These are phyloP conservation scores for Monosporascus sp. DNA, from an alignment of 2,329 filamentous ascomycete species.

Conservation along the genomic window DNA sequence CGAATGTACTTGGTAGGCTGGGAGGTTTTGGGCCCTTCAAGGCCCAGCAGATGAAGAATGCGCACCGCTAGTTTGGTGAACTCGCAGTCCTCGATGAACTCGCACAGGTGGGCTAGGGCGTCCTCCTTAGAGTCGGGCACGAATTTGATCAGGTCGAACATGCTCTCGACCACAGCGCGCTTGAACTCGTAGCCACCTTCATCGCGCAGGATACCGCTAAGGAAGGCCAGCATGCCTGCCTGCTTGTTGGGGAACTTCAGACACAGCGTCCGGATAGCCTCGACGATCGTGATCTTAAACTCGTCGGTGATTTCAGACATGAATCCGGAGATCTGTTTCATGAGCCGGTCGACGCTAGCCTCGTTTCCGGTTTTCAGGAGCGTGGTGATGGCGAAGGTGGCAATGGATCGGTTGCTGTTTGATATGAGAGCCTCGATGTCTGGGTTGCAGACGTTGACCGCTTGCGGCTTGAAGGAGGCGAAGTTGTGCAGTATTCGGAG, in stretches of 20 bases:
- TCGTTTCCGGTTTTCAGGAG: conserved; percentile 98
- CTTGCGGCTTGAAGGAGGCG: conserved; percentile 90
- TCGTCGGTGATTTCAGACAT: conserved; percentile 99
- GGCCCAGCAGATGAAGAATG: conserved; percentile 87
- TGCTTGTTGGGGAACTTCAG: conserved; percentile 98
- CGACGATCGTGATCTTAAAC: conserved; percentile 99
- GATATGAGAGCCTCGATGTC: conserved; percentile 97
- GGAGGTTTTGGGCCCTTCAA: conserved; percentile 90
- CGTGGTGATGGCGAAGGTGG: conserved; percentile 96
- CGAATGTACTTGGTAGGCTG: conserved; percentile 98
- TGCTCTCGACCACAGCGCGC: conserved; percentile 94
- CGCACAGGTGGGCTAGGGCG: conserved; percentile 90
- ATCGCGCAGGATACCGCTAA: conserved; percentile 92
- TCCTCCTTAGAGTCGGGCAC: conserved; percentile 81
- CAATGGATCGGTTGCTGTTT: conserved; percentile 94
- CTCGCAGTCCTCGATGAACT: conserved; percentile 99
- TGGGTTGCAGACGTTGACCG: conserved; percentile 89
- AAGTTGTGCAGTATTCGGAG: conserved; percentile 96
- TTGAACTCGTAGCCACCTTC: conserved; percentile 99
- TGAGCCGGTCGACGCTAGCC: conserved; percentile 89
- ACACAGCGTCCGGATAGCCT: conserved; percentile 93
- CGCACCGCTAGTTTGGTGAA: conserved; percentile 97
- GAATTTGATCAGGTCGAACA: conserved; percentile 99
- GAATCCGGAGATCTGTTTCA: conserved; percentile 98
- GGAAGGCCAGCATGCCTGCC: conserved; percentile 93